Base-by-base conservation (phyloP, 2,329 filamentous ascomycete genomes). In the Cladorrhinum sp. region DNA sequence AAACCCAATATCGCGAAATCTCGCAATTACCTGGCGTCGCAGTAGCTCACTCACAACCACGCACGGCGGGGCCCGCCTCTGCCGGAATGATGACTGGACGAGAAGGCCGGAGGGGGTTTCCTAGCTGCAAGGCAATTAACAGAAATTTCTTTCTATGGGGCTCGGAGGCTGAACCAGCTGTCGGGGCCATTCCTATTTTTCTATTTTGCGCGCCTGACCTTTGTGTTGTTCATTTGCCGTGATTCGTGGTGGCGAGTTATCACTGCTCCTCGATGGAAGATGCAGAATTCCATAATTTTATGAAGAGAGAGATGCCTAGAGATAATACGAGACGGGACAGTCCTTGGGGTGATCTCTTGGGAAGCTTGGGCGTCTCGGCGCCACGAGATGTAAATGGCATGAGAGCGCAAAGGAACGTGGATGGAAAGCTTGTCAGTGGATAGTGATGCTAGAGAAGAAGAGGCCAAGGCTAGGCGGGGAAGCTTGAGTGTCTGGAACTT, bases 381-480 rank as follows among this genome's bases (percentile, higher is more conserved):
- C 50, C 50, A 27, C 24, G 50, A 52, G 32, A 27, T 50, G 55
- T 20, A 45, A 27, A 56, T 45, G 54, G 29, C 54, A 50, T 23
- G 41, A 20, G 52, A 18, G 36, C 18, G 27, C 29, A 27, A 23
- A 20, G 24, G 29, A 38, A 23, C 16, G 27, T 16, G 41, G 29
- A 55, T 20, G 41, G 41, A 45, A 18, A 18, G 41, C 41, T 18
- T 45, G 32, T 45, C 41, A 18, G 16, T 45, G 41, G 22, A 50
- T 25, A 22, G 13, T 50, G 48, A 23, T 45, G 51, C 48, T n/a
- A 22, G 53, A 48, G 41, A 38, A 18, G 38, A 27, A 56, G 53
- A 56, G 53, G 53, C 53, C 53, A 48, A 56, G 53, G 2, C 53
- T 56, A 38, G 53, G 53, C 53, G 18, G 25, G 5, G 53, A 56